Base-by-base conservation (phyloP, 768 basidiomycete species). In the Russula compacta region DNA sequence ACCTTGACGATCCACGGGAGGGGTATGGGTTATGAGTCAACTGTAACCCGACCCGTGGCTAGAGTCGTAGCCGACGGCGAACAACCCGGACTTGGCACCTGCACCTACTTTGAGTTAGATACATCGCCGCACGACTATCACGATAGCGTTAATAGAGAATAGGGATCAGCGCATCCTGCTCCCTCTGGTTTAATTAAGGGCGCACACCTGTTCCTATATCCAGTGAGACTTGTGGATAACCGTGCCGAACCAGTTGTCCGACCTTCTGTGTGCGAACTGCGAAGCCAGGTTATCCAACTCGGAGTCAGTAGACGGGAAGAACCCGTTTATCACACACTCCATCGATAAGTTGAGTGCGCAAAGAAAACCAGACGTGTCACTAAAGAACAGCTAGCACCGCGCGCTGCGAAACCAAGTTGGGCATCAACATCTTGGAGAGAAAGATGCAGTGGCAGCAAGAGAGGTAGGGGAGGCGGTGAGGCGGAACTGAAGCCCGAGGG, bases 171-270 rank as follows among this genome's bases (percentile, higher is more conserved):
- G 43, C 17, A 38, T 19, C 32, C 21, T 10, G 5, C 50, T 43
- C 56, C 52, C 24, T 58, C 44, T 38, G 39, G 61, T 42, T 2
- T 42, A 63, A 63, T 63, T 63, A 53, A 58, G 52, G 57, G 56
- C 60, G 21, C 32, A 32, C 32, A 17, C 39, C 52, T 56, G 40
- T 14, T 40, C 6, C 11, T 12, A 33, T 15, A 52, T 51, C 36
- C 42, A 50, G 33, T 17, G 46, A 32, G 15, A 39, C 15, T 33
- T 39, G 32, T 39, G 43, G 24, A 6, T 36, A 43, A 8, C 54
- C 54, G 14, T 32, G 33, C n/a, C 32, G 42, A 57, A 48, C 12
- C 17, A 53, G 44, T 24, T 39, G 32, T 32, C 21, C 8, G 17
- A 24, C n/a, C 10, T 51, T 14, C 33, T 44, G 43, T 46, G 43